Conservation (phyloP, 1,284 basidiomycete genomes). For the Gomphus bonarii region DNA sequence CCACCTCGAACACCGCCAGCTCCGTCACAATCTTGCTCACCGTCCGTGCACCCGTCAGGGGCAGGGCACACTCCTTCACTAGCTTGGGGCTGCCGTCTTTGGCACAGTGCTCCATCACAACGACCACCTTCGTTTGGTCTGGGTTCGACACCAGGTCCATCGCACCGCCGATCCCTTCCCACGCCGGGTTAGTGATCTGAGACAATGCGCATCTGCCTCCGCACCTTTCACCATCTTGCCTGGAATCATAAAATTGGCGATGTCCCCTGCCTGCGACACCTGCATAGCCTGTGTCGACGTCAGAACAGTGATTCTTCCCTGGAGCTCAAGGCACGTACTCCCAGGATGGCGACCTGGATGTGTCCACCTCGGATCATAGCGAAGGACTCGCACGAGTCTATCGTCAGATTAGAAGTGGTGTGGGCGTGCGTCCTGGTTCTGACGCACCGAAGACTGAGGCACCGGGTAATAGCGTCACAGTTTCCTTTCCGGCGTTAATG, state of each 20-base stretch:
- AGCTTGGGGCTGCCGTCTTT: slow-evolving; percentile 89
- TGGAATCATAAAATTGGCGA: slow-evolving; percentile 98
- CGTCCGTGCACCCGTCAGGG: slow-evolving; percentile 78
- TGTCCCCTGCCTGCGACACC: slow-evolving; percentile 86
- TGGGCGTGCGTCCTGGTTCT: not conserved
- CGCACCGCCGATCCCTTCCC: slow-evolving; percentile 80
- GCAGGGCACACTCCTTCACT: slow-evolving; percentile 71
- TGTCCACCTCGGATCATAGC: slow-evolving; percentile 96
- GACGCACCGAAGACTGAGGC: slow-evolving; percentile 77
- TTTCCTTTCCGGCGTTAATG: slow-evolving; percentile 96
- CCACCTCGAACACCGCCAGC: slow-evolving; percentile 83
- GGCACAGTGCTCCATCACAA: slow-evolving; percentile 81
- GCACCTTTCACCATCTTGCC: slow-evolving; percentile 81
- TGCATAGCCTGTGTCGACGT: slow-evolving; percentile 68
- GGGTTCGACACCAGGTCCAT: slow-evolving; percentile 95
- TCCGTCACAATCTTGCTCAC: slow-evolving; percentile 92
- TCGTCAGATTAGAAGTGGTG: slow-evolving; percentile 2
- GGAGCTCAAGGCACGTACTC: slow-evolving; percentile 26
- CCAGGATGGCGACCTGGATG: slow-evolving; percentile 86
- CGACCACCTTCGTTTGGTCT: slow-evolving; percentile 83
- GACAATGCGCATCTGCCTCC: slow-evolving; percentile 11
- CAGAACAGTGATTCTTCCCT: slow-evolving; percentile 9
- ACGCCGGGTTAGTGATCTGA: not conserved
- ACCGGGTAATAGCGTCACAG: slow-evolving; percentile 85
- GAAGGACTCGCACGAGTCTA: slow-evolving; percentile 85